Evolutionary conservation across 2,329 filamentous ascomycete genomes (phyloP), one percentile per base, ranked within the genome.

Genomic region (Paecilomyces niveus): DNA sequence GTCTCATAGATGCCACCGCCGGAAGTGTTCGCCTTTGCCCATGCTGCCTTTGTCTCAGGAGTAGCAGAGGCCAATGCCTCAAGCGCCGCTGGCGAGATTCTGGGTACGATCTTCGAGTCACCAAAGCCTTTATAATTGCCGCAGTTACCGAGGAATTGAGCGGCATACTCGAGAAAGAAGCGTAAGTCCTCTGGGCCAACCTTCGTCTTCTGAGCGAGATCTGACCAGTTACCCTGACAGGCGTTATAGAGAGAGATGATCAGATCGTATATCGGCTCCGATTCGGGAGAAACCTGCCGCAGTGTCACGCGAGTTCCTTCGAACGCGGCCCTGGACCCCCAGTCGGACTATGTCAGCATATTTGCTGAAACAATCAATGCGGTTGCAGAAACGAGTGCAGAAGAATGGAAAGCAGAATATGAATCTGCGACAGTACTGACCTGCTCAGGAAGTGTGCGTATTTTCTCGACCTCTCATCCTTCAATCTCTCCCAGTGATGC

Each of bases 91-190:
- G 86, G 82, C 6, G 81, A 79, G 67, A 89, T 85, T 65, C 89
- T 82, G 1, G 90, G 90, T 58, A 94, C 83, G 70, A 94, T 92
- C 71, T 94, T 94, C 67, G 87, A 84, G 74, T 94, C 89, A 51
- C 90, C 90, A 67, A 92, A 93, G 65, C 88, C 89, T 78, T 93
- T 93, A 78, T 93, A 94, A 74, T 94, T 94, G 62, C 90, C 89
- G 61, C 81, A 82, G 70, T 93, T 94, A 52, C 89, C 89, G 2
- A 94, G 79, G 72, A 94, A 92, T 73, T 90, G 88, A 31, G 84
- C 85, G 7, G 88, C 82, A 72, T 93, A 94, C 72, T 92, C 85
- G 39, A 93, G 79, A 76, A 92, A 92, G 60, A 82, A 79, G 15
- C 82, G 81, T 53, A 91, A 70, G 57, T 90, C 83, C 57, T 85